Base-by-base conservation (phyloP, 495 filamentous ascomycete genomes). In the Penicillium pulvis region DNA sequence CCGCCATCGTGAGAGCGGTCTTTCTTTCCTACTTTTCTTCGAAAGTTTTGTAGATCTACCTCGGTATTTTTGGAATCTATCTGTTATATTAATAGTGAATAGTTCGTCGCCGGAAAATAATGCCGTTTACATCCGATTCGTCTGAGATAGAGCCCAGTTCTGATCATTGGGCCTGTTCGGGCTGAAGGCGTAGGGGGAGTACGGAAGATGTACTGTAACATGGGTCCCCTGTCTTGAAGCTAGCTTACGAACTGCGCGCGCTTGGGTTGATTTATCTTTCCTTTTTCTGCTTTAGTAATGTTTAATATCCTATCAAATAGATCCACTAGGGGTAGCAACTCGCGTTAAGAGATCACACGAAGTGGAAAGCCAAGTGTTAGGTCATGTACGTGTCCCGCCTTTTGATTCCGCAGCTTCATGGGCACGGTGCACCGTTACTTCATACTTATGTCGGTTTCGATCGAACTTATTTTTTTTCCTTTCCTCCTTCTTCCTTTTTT, bases 361-460 rank as follows among this genome's bases (percentile, higher is more conserved):
- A 23, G 20, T 2, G 20, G 28, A 28, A 28, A 28, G 28, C 28
- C 28, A 28, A 28, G 28, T 4, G 28, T 28, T 28, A 7, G 28
- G 57, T 30, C 57, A 59, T 16, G 42, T 14, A 8, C 16, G 16
- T 46, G 20, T 24, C 46, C 51, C 41, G 44, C 28, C 23, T 20
- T 23, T 24, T 10, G 20, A 16, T 24, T 31, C 30, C 47, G 28
- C 6, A 23, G 20, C 20, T 23, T 23, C 20, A 24, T 24, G 46
- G 26, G 46, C 46, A 49, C 46, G 46, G 46, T 49, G 46, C 46
- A 49, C 46, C 26, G 46, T 52, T 39, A 39, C 23, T 54, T 30
- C 35, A 33, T 51, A 31, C 17, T 31, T 35, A 53, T 35, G 16
- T 5, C 9, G 30, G 0, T 53, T 28, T 49, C n/a, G 10, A 36